Evolutionary conservation across 2,329 filamentous ascomycete species (phyloP).

Genomic region (Neonectria coccinea): DNA sequence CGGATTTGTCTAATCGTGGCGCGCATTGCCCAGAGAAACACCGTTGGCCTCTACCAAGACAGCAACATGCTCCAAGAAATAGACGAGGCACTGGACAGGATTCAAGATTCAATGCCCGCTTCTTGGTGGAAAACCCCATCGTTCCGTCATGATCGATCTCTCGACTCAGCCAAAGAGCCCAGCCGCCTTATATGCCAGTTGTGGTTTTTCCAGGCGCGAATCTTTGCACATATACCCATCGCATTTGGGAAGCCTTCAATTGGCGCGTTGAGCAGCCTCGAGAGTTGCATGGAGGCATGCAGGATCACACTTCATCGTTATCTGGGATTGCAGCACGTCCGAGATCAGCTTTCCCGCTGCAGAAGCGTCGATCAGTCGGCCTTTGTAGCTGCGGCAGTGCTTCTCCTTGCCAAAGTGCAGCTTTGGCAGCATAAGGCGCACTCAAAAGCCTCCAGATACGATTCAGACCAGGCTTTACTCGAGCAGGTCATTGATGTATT

Average conservation of each 20-base stretch:
- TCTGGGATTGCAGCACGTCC: conserved; percentile 25
- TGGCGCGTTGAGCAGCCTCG: conserved; percentile 12
- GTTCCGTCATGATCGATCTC: conserved; percentile 19
- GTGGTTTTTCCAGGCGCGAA: conserved; percentile 31
- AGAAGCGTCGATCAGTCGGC: conserved; percentile 27
- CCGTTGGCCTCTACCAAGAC: conserved; percentile 18
- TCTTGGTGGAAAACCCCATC: conserved; percentile 31
- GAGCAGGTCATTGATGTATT: conserved; percentile 30
- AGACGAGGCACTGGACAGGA: conserved; percentile 15
- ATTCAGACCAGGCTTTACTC: conserved; percentile 26
- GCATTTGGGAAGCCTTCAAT: conserved; percentile 16
- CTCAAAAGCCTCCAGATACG: conserved; percentile 8
- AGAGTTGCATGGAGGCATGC: conserved; percentile 25
- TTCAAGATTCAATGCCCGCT: conserved; percentile 19
- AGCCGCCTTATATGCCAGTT: conserved; percentile 30
- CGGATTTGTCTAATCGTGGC: conserved; percentile 23
- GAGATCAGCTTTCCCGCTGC: conserved; percentile 26
- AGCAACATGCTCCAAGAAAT: conserved; percentile 8
- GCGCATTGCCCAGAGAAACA: conserved; percentile 30
- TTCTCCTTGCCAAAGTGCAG: conserved; percentile 27
- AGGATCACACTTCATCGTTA: conserved; percentile 30
- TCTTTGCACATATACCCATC: conserved; percentile 24
- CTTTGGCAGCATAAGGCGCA: not conserved
- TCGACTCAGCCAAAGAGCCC: conserved; percentile 22
- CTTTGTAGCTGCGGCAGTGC: conserved; percentile 17